These are phyloP conservation scores for Heliosperma pusillum DNA, from an alignment of 148 eudicot species.

Conservation along the genomic window DNA sequence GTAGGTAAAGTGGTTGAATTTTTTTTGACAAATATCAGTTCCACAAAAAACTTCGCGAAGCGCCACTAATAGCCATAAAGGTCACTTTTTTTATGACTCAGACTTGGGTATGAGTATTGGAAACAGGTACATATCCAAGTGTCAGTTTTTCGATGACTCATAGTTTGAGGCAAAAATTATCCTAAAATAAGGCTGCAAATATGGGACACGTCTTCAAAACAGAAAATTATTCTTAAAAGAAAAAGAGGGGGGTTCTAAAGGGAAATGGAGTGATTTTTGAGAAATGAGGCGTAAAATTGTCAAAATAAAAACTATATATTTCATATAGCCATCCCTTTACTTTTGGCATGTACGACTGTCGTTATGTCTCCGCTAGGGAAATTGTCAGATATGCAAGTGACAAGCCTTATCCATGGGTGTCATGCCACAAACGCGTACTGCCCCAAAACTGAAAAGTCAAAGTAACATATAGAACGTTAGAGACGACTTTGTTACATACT, in stretches of 20 bases:
- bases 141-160: too few relatives aligned
- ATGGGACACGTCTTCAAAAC: too few relatives aligned
- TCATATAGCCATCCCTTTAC: too few relatives aligned
- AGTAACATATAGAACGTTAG: background rate
- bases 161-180: too few relatives aligned
- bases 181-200: too few relatives aligned
- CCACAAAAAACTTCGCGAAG: background rate
- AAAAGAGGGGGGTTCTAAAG: too few relatives aligned
- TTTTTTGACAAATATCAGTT: background rate
- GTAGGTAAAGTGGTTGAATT: too few relatives aligned
- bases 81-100: too few relatives aligned
- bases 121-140: too few relatives aligned
- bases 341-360: too few relatives aligned
- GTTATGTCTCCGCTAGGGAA: background rate
- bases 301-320: background rate
- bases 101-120: too few relatives aligned
- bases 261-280: too few relatives aligned
- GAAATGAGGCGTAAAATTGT: background rate
- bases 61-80: background rate
- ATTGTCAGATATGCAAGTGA: background rate
- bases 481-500: constrained; percentile 46
- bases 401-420: background rate
- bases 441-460: background rate
- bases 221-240: background rate
- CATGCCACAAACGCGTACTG: background rate